These are phyloP conservation scores for Cordyceps javanica DNA, from an alignment of 2,329 filamentous ascomycete genomes.

Conservation along the genomic window DNA sequence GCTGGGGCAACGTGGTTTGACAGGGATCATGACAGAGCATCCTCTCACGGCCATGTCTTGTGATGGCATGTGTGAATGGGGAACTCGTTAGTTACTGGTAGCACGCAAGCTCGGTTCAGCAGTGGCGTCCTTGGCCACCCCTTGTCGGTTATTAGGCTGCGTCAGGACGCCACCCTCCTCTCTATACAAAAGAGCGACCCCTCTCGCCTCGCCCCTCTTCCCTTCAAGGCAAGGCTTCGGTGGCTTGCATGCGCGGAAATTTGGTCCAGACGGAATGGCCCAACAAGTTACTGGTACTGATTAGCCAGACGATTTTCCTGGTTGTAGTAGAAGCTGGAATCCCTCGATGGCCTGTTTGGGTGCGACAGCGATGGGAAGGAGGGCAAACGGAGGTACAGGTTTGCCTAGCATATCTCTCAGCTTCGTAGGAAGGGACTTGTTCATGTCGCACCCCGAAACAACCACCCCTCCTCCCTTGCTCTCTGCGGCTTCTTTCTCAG, in stretches of 20 bases:
- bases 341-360: not conserved
- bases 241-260: conserved; percentile 5
- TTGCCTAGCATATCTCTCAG: not conserved
- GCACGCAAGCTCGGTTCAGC: not conserved
- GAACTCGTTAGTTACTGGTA: not conserved
- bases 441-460: not conserved
- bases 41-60: not conserved
- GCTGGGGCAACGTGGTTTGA: not conserved
- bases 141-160: not conserved
- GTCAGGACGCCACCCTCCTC: not conserved
- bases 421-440: not conserved
- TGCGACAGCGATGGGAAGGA: not conserved
- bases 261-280: not conserved
- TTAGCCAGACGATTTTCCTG: too few species aligned
- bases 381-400: not conserved
- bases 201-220: not conserved
- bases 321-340: not conserved
- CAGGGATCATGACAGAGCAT: not conserved
- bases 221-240: not conserved
- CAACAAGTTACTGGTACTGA: not conserved
- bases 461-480: not conserved
- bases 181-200: not conserved
- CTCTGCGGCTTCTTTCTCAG: not conserved
- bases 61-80: not conserved
- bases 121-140: conserved; percentile 6